phyloP scores from a whole-genome alignment of 148 eudicot genomes.

The Fagopyrum tataricum region DNA sequence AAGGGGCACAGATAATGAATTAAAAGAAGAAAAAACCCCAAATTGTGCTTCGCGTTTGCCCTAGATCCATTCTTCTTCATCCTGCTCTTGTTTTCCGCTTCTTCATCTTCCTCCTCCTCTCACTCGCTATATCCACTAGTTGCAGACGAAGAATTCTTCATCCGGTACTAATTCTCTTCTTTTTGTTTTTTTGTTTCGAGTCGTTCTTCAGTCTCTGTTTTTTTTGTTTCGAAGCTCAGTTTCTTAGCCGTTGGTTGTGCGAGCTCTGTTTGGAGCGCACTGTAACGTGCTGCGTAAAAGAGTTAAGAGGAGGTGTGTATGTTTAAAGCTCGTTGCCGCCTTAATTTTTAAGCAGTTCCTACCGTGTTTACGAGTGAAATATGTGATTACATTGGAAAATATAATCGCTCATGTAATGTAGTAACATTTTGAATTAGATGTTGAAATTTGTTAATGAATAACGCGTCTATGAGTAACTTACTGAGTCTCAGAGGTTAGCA shows the following conservation, averaged over 20 bases:
- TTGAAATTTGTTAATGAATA: no score
- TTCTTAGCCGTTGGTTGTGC: not conserved
- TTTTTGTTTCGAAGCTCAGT: slow-evolving; percentile 2
- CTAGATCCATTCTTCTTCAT: not conserved
- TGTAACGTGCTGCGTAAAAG: slow-evolving; percentile 3
- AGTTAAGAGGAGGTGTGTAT: not conserved
- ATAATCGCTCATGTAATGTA: not conserved
- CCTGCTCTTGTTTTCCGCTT: not conserved
- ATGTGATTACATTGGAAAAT: not conserved
- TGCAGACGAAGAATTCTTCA: slow-evolving; percentile 4
- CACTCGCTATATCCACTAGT: not conserved
- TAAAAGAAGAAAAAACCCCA: slow-evolving; percentile 11
- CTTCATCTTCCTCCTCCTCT: not conserved
- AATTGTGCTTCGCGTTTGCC: not conserved
- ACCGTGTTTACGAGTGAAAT: no score
- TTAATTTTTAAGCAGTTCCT: not conserved
- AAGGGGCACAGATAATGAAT: slow-evolving; percentile 11
- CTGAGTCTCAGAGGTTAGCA: no score
- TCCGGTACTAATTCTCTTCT: not conserved
- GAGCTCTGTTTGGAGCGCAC: not conserved
- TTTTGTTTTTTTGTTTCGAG: not conserved
- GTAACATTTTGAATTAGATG: no score
- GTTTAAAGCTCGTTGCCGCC: not conserved
- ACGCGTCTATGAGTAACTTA: no score
- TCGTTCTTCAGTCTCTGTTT: not conserved